These are phyloP conservation scores for Microglena sp. DNA, from an alignment of 139 green algal species.

Conservation along the genomic window DNA sequence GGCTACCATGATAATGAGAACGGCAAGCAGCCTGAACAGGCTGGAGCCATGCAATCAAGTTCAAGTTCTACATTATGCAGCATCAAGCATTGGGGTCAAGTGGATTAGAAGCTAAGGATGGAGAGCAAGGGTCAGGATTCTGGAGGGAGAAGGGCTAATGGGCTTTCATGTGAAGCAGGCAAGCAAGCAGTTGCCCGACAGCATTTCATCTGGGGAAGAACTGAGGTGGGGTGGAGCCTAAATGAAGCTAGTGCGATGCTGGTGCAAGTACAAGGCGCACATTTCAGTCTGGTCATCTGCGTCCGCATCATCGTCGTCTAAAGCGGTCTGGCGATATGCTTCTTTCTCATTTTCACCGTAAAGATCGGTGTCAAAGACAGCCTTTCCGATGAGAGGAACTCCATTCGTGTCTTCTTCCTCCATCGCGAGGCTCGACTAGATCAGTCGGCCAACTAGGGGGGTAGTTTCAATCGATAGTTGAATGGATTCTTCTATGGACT, in stretches of 20 bases:
- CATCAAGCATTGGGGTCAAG: no score
- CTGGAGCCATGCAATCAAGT: no score
- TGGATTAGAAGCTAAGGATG: no score
- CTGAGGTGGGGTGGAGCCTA: no score
- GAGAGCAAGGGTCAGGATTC: neutral
- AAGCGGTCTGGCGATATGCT: constrained; percentile 12
- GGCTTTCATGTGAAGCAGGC: constrained; percentile 3
- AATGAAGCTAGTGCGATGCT: neutral
- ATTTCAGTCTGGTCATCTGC: constrained; percentile 14
- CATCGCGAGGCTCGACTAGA: constrained; percentile 2
- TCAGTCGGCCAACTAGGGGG: neutral
- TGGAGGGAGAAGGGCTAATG: neutral
- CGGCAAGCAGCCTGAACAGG: no score
- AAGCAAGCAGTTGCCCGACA: no score
- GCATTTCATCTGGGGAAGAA: no score
- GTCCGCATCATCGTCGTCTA: constrained; percentile 33
- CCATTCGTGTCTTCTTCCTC: constrained; percentile 12
- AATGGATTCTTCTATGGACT: neutral
- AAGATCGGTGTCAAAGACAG: constrained; percentile 31
- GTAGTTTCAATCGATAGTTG: neutral
- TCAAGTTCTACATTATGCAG: no score
- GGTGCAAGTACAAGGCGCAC: neutral
- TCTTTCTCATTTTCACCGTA: constrained; percentile 18
- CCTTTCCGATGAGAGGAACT: constrained; percentile 14
- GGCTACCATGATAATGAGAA: no score